Base-by-base conservation (phyloP, 2,329 filamentous ascomycete genomes). In the Fusarium sp. region DNA sequence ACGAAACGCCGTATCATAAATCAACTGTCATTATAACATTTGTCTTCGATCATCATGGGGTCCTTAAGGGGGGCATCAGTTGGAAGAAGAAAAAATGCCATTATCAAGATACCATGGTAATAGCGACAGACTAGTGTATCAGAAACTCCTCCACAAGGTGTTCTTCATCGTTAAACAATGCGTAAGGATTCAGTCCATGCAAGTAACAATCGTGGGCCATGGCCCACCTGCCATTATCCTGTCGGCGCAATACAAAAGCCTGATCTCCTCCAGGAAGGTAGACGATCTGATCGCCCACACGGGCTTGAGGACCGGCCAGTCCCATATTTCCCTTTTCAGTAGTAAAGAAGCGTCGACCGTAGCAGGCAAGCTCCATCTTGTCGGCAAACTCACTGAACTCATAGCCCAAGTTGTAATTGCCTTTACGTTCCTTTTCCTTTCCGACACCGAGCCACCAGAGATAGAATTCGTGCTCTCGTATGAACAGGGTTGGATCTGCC, bases 171-270 rank as follows among this genome's bases (percentile, higher is more conserved):
- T 45, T 17, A 6, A 72, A 73, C 3, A 72, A 0, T 4, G 32
- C 33, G 1, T 73, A 67, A 1, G 72, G 10, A 5, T 67, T 20
- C 7, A 72, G 8, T 0, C 61, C 66, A 27, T 73, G 30, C 43
- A 73, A 4, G 33, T 73, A 70, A 9, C 70, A 72, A 8, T 73
- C 66, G 8, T 50, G 25, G 1, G 62, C 66, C 35, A 72, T 40
- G 0, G 14, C 11, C 70, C 70, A 72, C n/a, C n/a, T n/a, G n/a
- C 30, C 17, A 1, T 6, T 22, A 0, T 60, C 32, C 0, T 17
- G 43, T 8, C 20, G 2, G 3, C 61, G 57, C 2, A 72, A 4
- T 0, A 70, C 3, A 30, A 72, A 72, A 5, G 70, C 60, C 0
- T 45, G 43, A 9, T 20, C 22, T 2, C 56, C 60, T 1, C 70